Conservation (phyloP, 2,329 filamentous ascomycete genomes). For the Sordariomycetes sp. region DNA sequence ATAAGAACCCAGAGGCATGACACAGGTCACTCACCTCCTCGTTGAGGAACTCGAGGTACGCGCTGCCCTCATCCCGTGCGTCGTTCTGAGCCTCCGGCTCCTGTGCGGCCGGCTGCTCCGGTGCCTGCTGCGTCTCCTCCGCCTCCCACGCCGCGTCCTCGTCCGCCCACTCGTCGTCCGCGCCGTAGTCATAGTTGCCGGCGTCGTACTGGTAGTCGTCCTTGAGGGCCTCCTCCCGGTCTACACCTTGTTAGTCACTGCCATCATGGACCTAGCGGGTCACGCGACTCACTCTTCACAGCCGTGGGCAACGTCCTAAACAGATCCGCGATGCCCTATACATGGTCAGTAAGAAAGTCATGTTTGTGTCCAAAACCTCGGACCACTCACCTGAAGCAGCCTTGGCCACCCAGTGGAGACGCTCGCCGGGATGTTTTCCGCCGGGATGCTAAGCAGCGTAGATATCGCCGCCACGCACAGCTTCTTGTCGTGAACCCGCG, state of each 20-base stretch:
- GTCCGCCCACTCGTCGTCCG: constrained; percentile 74
- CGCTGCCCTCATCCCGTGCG: constrained; percentile 79
- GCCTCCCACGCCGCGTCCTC: constrained; percentile 74
- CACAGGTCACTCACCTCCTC: constrained; percentile 53
- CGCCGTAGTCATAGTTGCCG: constrained; percentile 48
- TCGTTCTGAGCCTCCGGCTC: constrained; percentile 56
- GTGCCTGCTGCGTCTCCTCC: constrained; percentile 58
- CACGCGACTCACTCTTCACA: constrained; percentile 57
- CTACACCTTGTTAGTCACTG: constrained; percentile 24
- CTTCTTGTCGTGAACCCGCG: constrained; percentile 96
- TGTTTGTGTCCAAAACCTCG: neutral
- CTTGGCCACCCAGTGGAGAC: constrained; percentile 93
- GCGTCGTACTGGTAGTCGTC: constrained; percentile 72
- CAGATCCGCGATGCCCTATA: constrained; percentile 71
- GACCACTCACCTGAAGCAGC: constrained; percentile 40
- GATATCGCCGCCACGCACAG: constrained; percentile 91
- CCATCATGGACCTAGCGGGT: neutral
- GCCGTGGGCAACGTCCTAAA: constrained; percentile 88
- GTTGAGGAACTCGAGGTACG: constrained; percentile 92
- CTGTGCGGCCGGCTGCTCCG: constrained; percentile 58
- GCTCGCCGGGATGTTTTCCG: constrained; percentile 78
- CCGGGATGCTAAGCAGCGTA: constrained; percentile 67
- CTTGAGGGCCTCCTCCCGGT: constrained; percentile 83
- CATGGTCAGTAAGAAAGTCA: neutral
- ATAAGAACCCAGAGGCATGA: neutral